Conservation (phyloP, 2,329 filamentous ascomycete genomes). For the Nothomitra cinnamomea region DNA sequence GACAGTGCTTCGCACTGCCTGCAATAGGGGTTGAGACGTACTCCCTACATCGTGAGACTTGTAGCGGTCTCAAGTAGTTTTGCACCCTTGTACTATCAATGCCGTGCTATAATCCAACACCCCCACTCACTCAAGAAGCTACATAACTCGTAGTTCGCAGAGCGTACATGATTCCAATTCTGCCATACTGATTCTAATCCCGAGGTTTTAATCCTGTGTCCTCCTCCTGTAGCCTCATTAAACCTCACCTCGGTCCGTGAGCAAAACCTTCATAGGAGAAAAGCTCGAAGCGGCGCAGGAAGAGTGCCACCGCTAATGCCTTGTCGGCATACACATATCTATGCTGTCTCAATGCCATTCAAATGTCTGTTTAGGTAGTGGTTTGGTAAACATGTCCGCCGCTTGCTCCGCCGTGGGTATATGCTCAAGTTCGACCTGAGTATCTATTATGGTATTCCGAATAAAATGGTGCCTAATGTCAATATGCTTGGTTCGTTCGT, state of each 20-base stretch:
- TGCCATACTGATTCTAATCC: too few species aligned
- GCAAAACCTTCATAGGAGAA: neutral
- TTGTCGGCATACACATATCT: neutral
- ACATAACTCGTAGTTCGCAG: neutral
- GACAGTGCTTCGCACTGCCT: too few species aligned
- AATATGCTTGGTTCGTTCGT: slow-evolving; percentile 9
- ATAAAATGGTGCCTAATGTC: too few species aligned
- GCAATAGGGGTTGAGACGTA: too few species aligned
- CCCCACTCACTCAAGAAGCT: neutral
- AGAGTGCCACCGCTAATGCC: neutral
- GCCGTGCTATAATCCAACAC: too few species aligned
- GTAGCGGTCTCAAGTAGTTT: too few species aligned
- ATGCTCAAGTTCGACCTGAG: slow-evolving; percentile 1
- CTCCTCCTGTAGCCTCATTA: slow-evolving; percentile 1
- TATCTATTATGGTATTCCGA: slow-evolving; percentile 3
- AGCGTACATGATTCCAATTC: neutral
- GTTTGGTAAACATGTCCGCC: too few species aligned
- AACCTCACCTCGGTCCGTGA: neutral
- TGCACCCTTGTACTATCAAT: too few species aligned
- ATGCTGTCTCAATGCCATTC: neutral
- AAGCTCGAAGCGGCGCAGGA: neutral
- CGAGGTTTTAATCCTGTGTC: too few species aligned
- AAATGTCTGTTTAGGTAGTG: neutral
- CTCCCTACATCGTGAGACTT: too few species aligned
- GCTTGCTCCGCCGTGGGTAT: slow-evolving; percentile 3